phyloP scores from a whole-genome alignment of 805 yeast species.

The Candida anglica region DNA sequence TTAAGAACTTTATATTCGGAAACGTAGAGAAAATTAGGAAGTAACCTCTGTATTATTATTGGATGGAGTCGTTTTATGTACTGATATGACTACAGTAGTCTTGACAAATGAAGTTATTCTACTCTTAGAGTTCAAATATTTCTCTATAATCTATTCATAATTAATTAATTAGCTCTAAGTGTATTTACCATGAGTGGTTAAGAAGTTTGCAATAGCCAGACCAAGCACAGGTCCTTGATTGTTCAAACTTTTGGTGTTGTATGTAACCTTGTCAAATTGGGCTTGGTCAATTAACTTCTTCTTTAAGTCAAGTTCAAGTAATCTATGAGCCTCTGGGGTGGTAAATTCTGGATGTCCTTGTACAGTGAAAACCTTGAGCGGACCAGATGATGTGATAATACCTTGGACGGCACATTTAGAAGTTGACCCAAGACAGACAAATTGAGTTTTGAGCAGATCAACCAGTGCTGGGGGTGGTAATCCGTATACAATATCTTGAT shows the following conservation, averaged over 20 bases:
- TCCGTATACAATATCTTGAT: slow-evolving; percentile 35
- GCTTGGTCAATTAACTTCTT: slow-evolving; percentile 17
- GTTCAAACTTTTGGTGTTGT: slow-evolving; percentile 23
- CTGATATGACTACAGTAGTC: no score
- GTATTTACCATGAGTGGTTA: slow-evolving; percentile 9
- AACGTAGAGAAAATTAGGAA: no score
- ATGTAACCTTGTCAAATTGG: slow-evolving; percentile 22
- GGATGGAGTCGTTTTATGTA: no score
- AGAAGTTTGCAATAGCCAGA: slow-evolving; percentile 31
- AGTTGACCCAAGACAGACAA: slow-evolving; percentile 48
- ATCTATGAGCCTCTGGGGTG: slow-evolving; percentile 23
- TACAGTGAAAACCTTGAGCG: slow-evolving; percentile 53
- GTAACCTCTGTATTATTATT: no score
- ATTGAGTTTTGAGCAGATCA: slow-evolving; percentile 16
- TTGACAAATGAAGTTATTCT: no score
- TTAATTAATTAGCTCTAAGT: no score
- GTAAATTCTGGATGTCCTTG: slow-evolving; percentile 92
- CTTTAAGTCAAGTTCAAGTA: slow-evolving; percentile 16
- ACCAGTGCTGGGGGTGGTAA: slow-evolving; percentile 35
- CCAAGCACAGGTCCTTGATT: slow-evolving; percentile 41
- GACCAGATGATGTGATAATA: slow-evolving; percentile 41
- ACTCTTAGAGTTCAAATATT: no score
- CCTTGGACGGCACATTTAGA: slow-evolving; percentile 65
- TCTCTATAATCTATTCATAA: no score
- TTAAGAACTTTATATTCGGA: not conserved